Conservation (phyloP, 306 rosid species). For the Geum urbanum region DNA sequence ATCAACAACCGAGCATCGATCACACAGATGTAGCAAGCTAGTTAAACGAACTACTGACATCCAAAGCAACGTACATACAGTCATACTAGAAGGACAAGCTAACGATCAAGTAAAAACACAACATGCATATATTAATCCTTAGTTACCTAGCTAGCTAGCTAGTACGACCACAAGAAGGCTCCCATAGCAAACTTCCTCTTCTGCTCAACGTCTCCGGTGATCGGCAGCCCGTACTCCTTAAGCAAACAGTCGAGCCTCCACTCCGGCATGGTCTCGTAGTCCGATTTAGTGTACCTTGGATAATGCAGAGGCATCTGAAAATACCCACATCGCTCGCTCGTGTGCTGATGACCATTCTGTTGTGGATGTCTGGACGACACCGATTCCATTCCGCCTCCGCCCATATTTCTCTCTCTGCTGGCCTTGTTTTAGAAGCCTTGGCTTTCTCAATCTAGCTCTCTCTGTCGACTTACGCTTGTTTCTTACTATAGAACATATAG, state of each 20-base stretch:
- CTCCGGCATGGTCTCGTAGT: constrained; percentile 65
- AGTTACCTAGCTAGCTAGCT: not conserved
- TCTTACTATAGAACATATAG: not conserved
- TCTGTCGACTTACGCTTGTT: not conserved
- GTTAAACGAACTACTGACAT: too few relatives aligned
- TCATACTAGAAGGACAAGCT: not conserved
- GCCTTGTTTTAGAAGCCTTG: not conserved
- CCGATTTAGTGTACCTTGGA: constrained; percentile 52
- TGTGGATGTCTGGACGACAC: constrained; percentile 7
- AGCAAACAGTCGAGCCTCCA: constrained; percentile 68
- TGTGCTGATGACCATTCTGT: constrained; percentile 9
- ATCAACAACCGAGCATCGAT: not conserved
- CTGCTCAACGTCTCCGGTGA: constrained; percentile 39
- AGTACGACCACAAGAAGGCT: constrained; percentile 52
- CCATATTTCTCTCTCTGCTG: not conserved
- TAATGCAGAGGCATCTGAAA: constrained; percentile 71
- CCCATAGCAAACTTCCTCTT: constrained; percentile 62
- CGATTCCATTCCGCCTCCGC: constrained; percentile 28
- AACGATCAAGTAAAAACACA: not conserved
- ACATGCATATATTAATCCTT: too few relatives aligned
- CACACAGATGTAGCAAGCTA: not conserved
- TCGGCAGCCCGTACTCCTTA: constrained; percentile 52
- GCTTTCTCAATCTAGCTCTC: not conserved
- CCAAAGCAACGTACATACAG: not conserved
- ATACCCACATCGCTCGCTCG: constrained; percentile 21